Base-by-base conservation (phyloP, 192 early-diverging fungal species). In the Gryganskiella cystojenkinii region DNA sequence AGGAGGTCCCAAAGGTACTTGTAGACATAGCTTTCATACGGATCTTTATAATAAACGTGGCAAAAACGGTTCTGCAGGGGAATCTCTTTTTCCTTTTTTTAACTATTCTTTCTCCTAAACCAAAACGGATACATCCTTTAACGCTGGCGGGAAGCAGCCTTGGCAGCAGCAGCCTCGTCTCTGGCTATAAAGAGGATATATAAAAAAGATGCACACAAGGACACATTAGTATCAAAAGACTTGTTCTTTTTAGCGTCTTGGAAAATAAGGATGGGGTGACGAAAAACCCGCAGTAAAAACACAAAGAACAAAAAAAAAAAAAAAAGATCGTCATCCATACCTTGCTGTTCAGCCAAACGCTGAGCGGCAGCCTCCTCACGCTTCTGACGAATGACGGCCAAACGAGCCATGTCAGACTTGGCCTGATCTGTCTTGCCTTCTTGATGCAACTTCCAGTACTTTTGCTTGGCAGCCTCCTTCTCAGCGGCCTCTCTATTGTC, bases 341-440 rank as follows among this genome's bases (percentile, higher is more conserved):
- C 82, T 56, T 83, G 63, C 10, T 67, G 62, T 53, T 86, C 82
- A 17, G 80, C 82, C 60, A 82, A 71, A 64, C 82, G 71, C 62
- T 76, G 76, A 46, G 70, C 54, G 40, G 84, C 84, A 35, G 84
- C 84, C 67, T 83, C 82, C 74, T 86, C 84, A 62, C 84, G 82
- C 53, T 86, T 79, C 70, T 86, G 63, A 35, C 80, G 76, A 34
- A 86, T 79, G 60, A 86, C 31, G 15, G 84, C 84, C 58, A 86
- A 65, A 43, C 84, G 76, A 47, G 80, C 84, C 67, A 86, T 71
- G 67, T 86, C 84, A 6, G 82, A 43, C 80, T 83, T 80, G 27
- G 84, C 84, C 69, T 86, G 84, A 20, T 86, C 84, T 4, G 84
- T 86, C 81, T 86, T 83, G 49, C 84, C 84, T 49, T 81, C 82